These are phyloP conservation scores for Komagataella ulmi DNA, from an alignment of 805 yeast species.

Conservation along the genomic window DNA sequence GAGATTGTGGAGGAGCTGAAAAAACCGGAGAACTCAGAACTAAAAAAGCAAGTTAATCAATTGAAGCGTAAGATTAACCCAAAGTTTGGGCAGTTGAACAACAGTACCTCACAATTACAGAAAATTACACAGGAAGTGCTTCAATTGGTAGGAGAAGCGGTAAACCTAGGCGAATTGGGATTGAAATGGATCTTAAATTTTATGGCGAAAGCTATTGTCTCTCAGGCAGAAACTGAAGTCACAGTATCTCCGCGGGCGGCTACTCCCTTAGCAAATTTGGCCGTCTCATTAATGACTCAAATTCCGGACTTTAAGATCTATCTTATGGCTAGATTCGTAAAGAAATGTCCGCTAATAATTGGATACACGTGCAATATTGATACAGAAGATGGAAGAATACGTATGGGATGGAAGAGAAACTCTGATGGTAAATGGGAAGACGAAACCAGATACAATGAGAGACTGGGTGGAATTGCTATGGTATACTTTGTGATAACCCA, in stretches of 20 bases:
- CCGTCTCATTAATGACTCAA: constrained; percentile 35
- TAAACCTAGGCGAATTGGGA: constrained; percentile 30
- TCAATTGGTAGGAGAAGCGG: constrained; percentile 32
- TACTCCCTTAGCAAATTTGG: constrained; percentile 60
- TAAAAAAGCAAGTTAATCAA: constrained; percentile 41
- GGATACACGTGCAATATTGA: constrained; percentile 69
- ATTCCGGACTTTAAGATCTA: constrained; percentile 40
- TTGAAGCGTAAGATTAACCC: constrained; percentile 73
- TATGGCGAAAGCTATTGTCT: constrained; percentile 72
- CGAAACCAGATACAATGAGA: constrained; percentile 63
- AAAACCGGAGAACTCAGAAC: constrained; percentile 17
- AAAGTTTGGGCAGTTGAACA: constrained; percentile 83
- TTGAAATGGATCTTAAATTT: constrained; percentile 69
- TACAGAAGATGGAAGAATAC: constrained; percentile 66
- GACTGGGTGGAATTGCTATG: constrained; percentile 77
- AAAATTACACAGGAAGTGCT: constrained; percentile 37
- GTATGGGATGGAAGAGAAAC: constrained; percentile 80
- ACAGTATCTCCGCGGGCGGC: constrained; percentile 68
- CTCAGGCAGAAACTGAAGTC: constrained; percentile 90
- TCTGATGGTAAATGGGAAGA: constrained; percentile 38
- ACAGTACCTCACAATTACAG: constrained; percentile 45
- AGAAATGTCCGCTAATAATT: constrained; percentile 80
- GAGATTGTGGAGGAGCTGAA: constrained; percentile 44
- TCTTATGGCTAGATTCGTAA: constrained; percentile 69
- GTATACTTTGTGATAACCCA: constrained; percentile 69